phyloP scores from a whole-genome alignment of 768 basidiomycete genomes.

The Agrocybe praecox region DNA sequence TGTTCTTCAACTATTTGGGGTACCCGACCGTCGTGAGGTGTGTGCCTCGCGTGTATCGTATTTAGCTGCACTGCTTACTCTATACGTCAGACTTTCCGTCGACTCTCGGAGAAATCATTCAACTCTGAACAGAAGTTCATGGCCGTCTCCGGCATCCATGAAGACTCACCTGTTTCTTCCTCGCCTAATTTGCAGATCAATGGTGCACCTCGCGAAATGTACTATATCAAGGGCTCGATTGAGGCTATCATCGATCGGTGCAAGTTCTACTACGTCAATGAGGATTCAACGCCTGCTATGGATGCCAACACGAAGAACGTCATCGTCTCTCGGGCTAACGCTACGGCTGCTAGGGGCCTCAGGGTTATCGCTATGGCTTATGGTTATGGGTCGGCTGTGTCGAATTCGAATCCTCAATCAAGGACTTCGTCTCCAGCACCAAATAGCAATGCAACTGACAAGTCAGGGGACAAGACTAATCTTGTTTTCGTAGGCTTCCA shows the following conservation, averaged over 20 bases:
- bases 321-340: conserved; percentile 71
- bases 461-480: conserved; percentile 43
- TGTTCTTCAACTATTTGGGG: conserved; percentile 64
- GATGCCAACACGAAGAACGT: conserved; percentile 68
- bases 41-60: conserved; percentile 22
- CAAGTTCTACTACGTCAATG: conserved; percentile 87
- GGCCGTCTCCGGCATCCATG: conserved; percentile 81
- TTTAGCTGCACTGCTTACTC: neutral
- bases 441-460: conserved; percentile 26
- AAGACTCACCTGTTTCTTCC: conserved; percentile 26
- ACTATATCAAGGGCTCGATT: conserved; percentile 92
- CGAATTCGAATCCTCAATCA: conserved; percentile 12
- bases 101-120: conserved; percentile 84
- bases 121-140: conserved; percentile 94
- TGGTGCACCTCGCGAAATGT: conserved; percentile 62
- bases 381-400: conserved; percentile 65
- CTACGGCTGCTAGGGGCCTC: conserved; percentile 74
- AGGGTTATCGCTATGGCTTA: conserved; percentile 93
- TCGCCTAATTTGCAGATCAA: conserved; percentile 30
- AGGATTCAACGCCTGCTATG: conserved; percentile 83
- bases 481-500: conserved; percentile 92
- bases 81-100: conserved; percentile 59
- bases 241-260: conserved; percentile 86
- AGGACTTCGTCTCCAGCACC: conserved; percentile 27
- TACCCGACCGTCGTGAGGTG: conserved; percentile 74